A percentile compares a stretch with the other conserved stretches of the same genome.
Evolutionary conservation across 306 rosid genomes (phyloP).

Genomic region (Geum urbanum): DNA sequence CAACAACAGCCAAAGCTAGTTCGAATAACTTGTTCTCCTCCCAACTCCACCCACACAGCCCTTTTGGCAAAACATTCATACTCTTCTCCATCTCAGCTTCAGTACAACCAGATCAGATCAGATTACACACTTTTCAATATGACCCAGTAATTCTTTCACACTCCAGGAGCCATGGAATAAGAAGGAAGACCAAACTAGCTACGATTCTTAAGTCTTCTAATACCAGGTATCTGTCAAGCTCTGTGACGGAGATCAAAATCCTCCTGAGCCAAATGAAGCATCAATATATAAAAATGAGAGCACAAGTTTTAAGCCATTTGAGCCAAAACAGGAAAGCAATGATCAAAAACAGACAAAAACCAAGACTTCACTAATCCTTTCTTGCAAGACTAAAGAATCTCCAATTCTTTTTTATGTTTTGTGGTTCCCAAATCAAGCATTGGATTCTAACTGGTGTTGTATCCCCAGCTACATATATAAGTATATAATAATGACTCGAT

Average conservation of each 20-base stretch:
- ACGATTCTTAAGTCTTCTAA: conserved; percentile 8
- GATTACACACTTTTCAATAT: background rate
- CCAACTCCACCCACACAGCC: conserved; percentile 68
- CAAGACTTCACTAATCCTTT: conserved; percentile 28
- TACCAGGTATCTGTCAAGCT: conserved; percentile 18
- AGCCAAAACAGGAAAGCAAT: conserved; percentile 37
- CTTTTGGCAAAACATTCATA: conserved; percentile 37
- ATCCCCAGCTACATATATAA: conserved; percentile 12
- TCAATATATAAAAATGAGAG: conserved; percentile 9
- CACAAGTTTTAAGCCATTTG: conserved; percentile 15
- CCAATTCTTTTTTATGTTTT: background rate
- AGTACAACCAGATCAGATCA: conserved; percentile 1
- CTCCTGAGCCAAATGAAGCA: conserved; percentile 6
- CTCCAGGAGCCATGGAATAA: conserved; percentile 22
- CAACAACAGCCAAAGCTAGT: conserved; percentile 67
- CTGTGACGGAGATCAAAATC: conserved; percentile 22
- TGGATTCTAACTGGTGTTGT: conserved; percentile 21
- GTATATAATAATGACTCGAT: conserved; percentile 1
- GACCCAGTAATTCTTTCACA: conserved; percentile 29
- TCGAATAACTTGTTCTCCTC: conserved; percentile 84
- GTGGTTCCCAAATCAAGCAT: conserved; percentile 12
- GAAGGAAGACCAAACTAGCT: conserved; percentile 1
- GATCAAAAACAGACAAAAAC: conserved; percentile 30
- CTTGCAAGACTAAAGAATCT: conserved; percentile 37
- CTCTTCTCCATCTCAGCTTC: conserved; percentile 33